A percentile compares a stretch with the other conserved stretches of the same genome.
Evolutionary conservation across 352 stramenopile genomes (phyloP).

Genomic region (Phytophthora tubulina): DNA sequence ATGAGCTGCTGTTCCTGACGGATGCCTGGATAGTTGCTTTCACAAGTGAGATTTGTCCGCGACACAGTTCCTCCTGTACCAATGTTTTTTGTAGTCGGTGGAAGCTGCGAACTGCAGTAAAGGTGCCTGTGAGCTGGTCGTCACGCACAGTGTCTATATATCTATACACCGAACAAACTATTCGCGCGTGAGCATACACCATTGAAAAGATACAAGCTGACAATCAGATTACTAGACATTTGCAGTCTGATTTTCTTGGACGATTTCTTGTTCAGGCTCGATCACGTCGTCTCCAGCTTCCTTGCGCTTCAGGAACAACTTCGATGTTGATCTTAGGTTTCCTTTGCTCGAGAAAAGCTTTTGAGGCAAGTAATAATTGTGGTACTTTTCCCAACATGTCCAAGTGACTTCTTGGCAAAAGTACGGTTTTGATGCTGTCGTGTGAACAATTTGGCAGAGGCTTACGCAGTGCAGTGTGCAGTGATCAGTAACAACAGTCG

Average conservation of each 20-base stretch:
- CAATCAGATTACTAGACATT: background rate
- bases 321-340: background rate
- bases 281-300: background rate
- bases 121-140: background rate
- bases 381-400: constrained; percentile 39
- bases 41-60: background rate
- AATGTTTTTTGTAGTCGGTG: background rate
- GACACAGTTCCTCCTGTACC: background rate
- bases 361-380: constrained; percentile 23
- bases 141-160: background rate
- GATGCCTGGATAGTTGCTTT: background rate
- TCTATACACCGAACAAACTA: background rate
- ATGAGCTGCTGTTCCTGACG: background rate
- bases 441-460: constrained; percentile 24
- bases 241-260: background rate
- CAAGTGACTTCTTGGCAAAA: constrained; percentile 11
- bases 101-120: background rate
- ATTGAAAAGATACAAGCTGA: background rate
- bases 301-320: background rate
- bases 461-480: constrained; percentile 27
- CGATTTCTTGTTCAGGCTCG: background rate
- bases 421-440: constrained; percentile 1
- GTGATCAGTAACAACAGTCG: background rate
- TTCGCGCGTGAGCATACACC: no score
- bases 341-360: constrained; percentile 16